These are phyloP conservation scores for Moricandia arvensis DNA, from an alignment of 345 rosid species.

Conservation along the genomic window DNA sequence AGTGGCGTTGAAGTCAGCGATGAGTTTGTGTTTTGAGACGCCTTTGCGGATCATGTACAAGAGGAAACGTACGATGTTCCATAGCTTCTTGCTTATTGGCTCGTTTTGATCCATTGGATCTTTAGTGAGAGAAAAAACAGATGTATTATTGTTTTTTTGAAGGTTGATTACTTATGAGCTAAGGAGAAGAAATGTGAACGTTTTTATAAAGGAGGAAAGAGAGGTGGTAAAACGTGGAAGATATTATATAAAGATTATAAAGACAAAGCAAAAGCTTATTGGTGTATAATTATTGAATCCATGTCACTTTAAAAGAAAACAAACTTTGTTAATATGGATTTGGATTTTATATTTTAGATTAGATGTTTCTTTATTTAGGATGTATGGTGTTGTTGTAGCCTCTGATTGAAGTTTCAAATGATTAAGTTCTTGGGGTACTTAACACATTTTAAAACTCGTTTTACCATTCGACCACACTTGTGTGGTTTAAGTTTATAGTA, in stretches of 20 bases:
- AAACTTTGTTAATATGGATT: neutral
- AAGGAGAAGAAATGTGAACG: conserved; percentile 28
- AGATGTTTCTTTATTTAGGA: neutral
- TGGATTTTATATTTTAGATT: neutral
- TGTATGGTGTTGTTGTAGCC: conserved; percentile 1
- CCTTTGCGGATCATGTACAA: conserved; percentile 78
- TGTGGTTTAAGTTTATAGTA: too few species aligned
- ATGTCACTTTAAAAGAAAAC: conserved; percentile 16
- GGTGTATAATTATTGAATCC: conserved; percentile 23
- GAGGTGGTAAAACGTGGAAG: conserved; percentile 27
- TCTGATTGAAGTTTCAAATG: neutral
- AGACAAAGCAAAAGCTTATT: conserved; percentile 26
- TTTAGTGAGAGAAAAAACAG: conserved; percentile 21
- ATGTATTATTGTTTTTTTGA: neutral
- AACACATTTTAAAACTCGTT: too few species aligned
- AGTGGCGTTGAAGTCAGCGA: conserved; percentile 69
- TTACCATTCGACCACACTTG: too few species aligned
- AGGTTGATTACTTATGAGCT: conserved; percentile 36
- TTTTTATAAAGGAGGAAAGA: conserved; percentile 42
- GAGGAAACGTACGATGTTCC: conserved; percentile 63
- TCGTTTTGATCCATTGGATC: conserved; percentile 45
- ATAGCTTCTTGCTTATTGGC: conserved; percentile 58
- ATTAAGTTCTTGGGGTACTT: neutral
- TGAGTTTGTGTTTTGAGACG: conserved; percentile 55
- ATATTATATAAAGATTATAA: conserved; percentile 25